Evolutionary conservation across 257 asterid genomes (phyloP).

Genomic region (Mitragyna speciosa): DNA sequence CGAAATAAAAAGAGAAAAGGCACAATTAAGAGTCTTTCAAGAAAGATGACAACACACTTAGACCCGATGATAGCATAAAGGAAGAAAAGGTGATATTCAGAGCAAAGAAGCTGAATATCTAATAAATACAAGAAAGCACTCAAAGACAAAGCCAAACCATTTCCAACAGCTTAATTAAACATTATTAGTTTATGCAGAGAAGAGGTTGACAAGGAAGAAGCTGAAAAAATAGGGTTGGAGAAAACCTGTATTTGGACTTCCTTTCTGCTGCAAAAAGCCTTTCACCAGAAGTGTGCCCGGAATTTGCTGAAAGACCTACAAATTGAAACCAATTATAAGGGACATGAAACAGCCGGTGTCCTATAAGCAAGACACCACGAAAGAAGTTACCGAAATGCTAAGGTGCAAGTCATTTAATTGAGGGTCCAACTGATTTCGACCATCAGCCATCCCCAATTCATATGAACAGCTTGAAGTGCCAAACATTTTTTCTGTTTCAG

Average conservation of each 20-base stretch:
- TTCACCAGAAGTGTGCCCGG: slow-evolving; percentile 79
- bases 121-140: background rate
- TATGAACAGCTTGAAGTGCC: slow-evolving; percentile 22
- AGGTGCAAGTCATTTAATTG: slow-evolving; percentile 32
- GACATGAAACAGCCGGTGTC: background rate
- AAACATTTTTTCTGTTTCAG: slow-evolving; percentile 24
- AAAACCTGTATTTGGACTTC: slow-evolving; percentile 56
- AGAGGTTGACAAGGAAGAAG: background rate
- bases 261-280: slow-evolving; percentile 58
- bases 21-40: background rate
- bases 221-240: slow-evolving; percentile 8
- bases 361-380: background rate
- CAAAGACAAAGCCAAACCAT: background rate
- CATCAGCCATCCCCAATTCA: slow-evolving; percentile 26
- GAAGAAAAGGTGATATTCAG: background rate
- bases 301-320: slow-evolving; percentile 82
- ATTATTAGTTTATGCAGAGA: background rate
- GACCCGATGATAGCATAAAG: background rate
- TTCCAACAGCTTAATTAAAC: slow-evolving; percentile 9
- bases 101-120: background rate
- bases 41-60: too few species aligned
- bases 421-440: slow-evolving; percentile 23
- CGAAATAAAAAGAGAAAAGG: background rate
- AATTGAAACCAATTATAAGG: background rate
- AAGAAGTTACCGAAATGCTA: slow-evolving; percentile 57